Evolutionary conservation across 2,329 filamentous ascomycete species (phyloP).

Genomic region (Penicillium brevicompactum): DNA sequence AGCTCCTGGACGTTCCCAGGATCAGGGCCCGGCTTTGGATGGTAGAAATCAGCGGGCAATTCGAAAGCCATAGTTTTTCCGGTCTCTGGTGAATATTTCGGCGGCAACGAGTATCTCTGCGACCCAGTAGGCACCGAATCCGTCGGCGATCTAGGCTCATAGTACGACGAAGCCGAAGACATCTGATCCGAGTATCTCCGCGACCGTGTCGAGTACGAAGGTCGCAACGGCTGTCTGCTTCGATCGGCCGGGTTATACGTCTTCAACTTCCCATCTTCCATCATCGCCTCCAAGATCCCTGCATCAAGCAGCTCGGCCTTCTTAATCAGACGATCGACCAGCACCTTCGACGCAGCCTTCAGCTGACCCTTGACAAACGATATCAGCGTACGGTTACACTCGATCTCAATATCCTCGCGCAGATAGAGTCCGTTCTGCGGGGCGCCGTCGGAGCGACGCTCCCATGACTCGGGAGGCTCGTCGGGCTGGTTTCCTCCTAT

Average conservation of each 20-base stretch:
- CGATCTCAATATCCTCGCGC: constrained; percentile 82
- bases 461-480: constrained; percentile 65
- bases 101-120: neutral
- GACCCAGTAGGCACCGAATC: constrained; percentile 2
- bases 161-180: neutral
- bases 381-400: constrained; percentile 75
- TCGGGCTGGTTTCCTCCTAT: constrained; percentile 72
- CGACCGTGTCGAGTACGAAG: neutral
- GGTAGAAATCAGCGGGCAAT: constrained; percentile 15
- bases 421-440: constrained; percentile 74
- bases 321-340: constrained; percentile 66
- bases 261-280: constrained; percentile 23
- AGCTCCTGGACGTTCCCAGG: neutral
- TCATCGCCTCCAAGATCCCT: constrained; percentile 20
- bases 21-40: neutral
- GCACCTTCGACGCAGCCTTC: constrained; percentile 70
- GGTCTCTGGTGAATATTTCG: neutral
- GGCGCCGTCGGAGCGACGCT: constrained; percentile 63
- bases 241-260: constrained; percentile 23
- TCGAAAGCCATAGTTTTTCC: constrained; percentile 10
- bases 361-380: constrained; percentile 81
- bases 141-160: constrained; percentile 3
- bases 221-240: constrained; percentile 1
- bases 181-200: constrained; percentile 1
- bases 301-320: constrained; percentile 49